Evolutionary conservation across 805 yeast genomes (phyloP).

Genomic region (Priceomyces medius): DNA sequence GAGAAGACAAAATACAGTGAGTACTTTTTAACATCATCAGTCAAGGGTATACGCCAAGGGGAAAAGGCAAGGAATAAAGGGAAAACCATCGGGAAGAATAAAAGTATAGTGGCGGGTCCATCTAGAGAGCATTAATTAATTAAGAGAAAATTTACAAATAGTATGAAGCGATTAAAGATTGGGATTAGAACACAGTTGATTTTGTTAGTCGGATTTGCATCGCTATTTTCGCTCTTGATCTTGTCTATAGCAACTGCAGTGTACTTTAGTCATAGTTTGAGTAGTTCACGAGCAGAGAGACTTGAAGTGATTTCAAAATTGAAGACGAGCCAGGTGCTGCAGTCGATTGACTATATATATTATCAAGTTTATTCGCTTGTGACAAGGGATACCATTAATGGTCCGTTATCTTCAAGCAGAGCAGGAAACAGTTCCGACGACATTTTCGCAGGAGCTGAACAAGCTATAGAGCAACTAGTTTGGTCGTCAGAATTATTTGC

Average conservation of each 20-base stretch:
- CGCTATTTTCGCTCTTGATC: conserved; percentile 66
- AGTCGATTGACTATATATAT: conserved; percentile 58
- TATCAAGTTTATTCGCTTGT: conserved; percentile 70
- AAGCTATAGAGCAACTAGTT: conserved; percentile 56
- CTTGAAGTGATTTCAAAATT: conserved; percentile 76
- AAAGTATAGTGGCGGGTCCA: too few species aligned
- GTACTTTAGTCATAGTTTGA: conserved; percentile 64
- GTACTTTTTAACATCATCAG: too few species aligned
- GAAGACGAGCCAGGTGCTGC: conserved; percentile 76
- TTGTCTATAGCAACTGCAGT: conserved; percentile 73
- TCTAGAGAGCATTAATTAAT: too few species aligned
- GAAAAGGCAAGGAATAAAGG: too few species aligned
- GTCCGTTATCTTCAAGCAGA: conserved; percentile 57
- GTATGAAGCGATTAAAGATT: conserved; percentile 46
- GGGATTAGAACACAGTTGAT: conserved; percentile 78
- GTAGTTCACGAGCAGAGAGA: conserved; percentile 64
- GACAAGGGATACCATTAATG: conserved; percentile 57
- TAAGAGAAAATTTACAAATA: not conserved
- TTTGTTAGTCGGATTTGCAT: conserved; percentile 64
- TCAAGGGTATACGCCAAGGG: too few species aligned
- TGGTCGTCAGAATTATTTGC: conserved; percentile 62
- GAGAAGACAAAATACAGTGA: too few species aligned
- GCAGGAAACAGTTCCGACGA: conserved; percentile 68
- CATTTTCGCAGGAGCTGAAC: conserved; percentile 42
- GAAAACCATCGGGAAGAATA: too few species aligned